Percentiles rank a stretch among this genome's conserved stretches.
These are phyloP conservation scores for Trichoderma afroharzianum DNA, from an alignment of 2,329 filamentous ascomycete species.

Conservation along the genomic window DNA sequence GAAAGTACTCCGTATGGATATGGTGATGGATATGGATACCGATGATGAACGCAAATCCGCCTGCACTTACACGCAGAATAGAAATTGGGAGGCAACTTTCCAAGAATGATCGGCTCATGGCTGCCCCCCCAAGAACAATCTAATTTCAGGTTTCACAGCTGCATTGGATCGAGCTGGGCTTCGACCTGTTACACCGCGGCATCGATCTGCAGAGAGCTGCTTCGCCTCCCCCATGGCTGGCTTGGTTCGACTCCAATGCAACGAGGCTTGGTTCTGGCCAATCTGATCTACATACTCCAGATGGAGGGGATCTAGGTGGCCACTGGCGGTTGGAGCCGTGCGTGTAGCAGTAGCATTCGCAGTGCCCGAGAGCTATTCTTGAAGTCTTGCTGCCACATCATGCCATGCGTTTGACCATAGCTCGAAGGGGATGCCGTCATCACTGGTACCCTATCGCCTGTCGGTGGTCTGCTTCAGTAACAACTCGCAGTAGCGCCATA, in stretches of 20 bases:
- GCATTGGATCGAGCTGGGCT: not conserved
- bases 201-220: slow-evolving; percentile 15
- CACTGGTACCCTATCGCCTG: not conserved
- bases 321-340: not conserved
- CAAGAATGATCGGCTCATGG: not conserved
- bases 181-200: slow-evolving; percentile 8
- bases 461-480: slow-evolving; percentile 1
- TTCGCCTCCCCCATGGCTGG: slow-evolving; percentile 15
- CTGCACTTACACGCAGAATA: not conserved
- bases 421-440: not conserved
- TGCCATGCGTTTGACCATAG: not conserved
- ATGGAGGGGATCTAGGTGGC: not conserved
- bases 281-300: not conserved
- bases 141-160: not conserved
- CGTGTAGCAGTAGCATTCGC: not conserved
- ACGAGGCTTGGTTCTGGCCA: not conserved
- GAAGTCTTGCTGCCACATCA: not conserved
- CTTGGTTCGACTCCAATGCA: not conserved
- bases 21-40: not conserved
- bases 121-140: not conserved
- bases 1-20: not conserved
- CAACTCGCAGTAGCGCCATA: not conserved
- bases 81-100: not conserved
- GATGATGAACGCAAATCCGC: not conserved
- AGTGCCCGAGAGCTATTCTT: not conserved